phyloP scores from a whole-genome alignment of 768 basidiomycete species.

The Ramaria rubella region DNA sequence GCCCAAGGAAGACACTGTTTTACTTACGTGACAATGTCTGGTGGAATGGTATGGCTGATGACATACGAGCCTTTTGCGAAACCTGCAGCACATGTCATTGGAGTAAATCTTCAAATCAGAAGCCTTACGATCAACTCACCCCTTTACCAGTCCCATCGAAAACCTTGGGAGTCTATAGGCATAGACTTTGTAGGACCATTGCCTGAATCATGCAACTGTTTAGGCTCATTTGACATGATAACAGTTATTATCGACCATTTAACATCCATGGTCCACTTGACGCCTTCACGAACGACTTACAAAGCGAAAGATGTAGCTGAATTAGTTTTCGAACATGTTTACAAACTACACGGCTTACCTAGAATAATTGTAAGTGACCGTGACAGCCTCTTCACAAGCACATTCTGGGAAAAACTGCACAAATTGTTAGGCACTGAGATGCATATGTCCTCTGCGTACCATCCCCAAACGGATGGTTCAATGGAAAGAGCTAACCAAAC shows the following conservation, averaged over 20 bases:
- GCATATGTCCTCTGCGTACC: slow-evolving; percentile 27
- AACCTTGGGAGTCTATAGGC: too few species aligned
- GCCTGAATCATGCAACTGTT: slow-evolving; percentile 18
- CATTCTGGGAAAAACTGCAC: slow-evolving; percentile 30
- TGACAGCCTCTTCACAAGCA: slow-evolving; percentile 26
- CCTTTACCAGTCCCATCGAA: slow-evolving; percentile 24
- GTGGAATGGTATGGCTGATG: slow-evolving; percentile 16
- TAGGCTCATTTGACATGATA: slow-evolving; percentile 19
- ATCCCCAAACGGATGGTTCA: too few species aligned
- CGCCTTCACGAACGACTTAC: slow-evolving; percentile 26
- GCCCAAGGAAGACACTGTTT: slow-evolving; percentile 19
- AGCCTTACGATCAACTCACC: slow-evolving; percentile 21
- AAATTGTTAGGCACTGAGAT: slow-evolving; percentile 23
- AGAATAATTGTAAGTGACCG: slow-evolving; percentile 27
- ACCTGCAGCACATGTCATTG: slow-evolving; percentile 21
- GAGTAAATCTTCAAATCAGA: slow-evolving; percentile 19
- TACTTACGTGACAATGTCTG: slow-evolving; percentile 17
- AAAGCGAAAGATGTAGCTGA: slow-evolving; percentile 30
- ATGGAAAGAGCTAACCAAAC: slow-evolving; percentile 29
- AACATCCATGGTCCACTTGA: slow-evolving; percentile 23
- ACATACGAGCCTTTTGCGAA: slow-evolving; percentile 21
- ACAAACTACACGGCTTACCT: slow-evolving; percentile 36
- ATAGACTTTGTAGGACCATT: slow-evolving; percentile 22
- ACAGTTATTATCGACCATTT: too few species aligned
- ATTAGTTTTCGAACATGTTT: slow-evolving; percentile 29